Percentiles rank a stretch among this genome's conserved stretches.
Conservation (phyloP, 2,329 filamentous ascomycete genomes). For the Xylariaceae sp. region DNA sequence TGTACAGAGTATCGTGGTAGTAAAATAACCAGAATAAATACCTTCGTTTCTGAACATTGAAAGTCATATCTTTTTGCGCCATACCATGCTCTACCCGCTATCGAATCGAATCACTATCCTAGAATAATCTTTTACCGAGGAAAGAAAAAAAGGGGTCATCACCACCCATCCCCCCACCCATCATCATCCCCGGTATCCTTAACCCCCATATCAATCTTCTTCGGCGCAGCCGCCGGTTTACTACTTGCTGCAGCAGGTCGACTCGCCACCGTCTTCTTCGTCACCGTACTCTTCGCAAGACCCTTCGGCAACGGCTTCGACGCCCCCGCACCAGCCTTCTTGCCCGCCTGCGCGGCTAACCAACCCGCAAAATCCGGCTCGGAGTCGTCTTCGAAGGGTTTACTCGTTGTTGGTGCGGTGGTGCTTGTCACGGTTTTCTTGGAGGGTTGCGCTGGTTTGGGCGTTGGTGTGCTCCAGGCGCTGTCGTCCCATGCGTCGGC, state of each 20-base stretch:
- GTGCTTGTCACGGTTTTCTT: conserved; percentile 34
- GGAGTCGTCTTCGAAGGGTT: conserved; percentile 71
- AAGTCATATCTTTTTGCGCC: too few relatives aligned
- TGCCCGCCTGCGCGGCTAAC: conserved; percentile 81
- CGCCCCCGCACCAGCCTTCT: conserved; percentile 40
- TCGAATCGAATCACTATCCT: too few relatives aligned
- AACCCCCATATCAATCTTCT: conserved; percentile 66
- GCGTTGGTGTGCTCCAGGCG: conserved; percentile 4
- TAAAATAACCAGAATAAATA: too few relatives aligned
- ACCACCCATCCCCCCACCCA: conserved; percentile 64
- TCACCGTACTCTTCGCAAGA: conserved; percentile 52
- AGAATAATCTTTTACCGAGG: not conserved
- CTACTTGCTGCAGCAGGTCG: conserved; percentile 22
- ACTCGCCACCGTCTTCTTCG: conserved; percentile 35
- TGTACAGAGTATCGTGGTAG: too few relatives aligned
- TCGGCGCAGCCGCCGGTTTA: conserved; percentile 39
- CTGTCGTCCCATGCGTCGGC: conserved; percentile 63
- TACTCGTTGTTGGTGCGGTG: conserved; percentile 33
- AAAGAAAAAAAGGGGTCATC: not conserved
- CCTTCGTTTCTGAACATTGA: too few relatives aligned
- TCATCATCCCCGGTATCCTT: conserved; percentile 54
- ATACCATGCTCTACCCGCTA: too few relatives aligned
- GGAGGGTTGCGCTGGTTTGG: conserved; percentile 15
- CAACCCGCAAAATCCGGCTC: conserved; percentile 96
- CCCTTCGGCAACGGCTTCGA: conserved; percentile 77